Evolutionary conservation across 495 filamentous ascomycete species (phyloP).

Genomic region (Podospora pseudopauciseta): DNA sequence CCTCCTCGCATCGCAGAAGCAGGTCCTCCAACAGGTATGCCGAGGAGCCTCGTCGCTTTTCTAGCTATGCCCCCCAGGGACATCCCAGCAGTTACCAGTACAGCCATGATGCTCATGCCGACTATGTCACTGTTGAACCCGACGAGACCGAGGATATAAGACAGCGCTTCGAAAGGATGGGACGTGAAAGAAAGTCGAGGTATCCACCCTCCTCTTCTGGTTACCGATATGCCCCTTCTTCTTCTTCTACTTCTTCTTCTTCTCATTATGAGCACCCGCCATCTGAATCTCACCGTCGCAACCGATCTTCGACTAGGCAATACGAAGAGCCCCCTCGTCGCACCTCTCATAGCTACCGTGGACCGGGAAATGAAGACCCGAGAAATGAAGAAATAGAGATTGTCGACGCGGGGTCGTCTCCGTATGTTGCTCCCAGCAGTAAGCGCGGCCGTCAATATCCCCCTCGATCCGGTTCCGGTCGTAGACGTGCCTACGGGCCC

Average conservation of each 20-base stretch:
- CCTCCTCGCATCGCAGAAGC: background rate
- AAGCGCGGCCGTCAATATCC: background rate
- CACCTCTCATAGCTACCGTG: background rate
- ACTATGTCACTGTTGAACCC: background rate
- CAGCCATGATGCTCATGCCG: background rate
- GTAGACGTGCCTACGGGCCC: background rate
- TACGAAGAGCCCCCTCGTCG: background rate
- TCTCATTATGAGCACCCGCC: background rate
- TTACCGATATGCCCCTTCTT: background rate
- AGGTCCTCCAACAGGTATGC: background rate
- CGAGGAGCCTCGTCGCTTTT: background rate
- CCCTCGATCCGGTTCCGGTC: background rate
- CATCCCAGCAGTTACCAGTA: background rate
- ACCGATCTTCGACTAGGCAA: background rate
- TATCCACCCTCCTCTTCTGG: background rate
- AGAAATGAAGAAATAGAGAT: background rate
- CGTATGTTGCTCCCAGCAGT: background rate
- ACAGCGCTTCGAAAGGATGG: background rate
- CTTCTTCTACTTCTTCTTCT: background rate
- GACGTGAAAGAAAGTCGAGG: background rate
- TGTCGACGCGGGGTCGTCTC: background rate
- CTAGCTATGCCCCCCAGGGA: background rate
- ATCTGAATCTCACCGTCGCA: background rate
- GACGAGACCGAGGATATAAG: background rate
- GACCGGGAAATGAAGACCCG: background rate